Base-by-base conservation (phyloP, 148 eudicot genomes). In the Salicornia ramosissima region DNA sequence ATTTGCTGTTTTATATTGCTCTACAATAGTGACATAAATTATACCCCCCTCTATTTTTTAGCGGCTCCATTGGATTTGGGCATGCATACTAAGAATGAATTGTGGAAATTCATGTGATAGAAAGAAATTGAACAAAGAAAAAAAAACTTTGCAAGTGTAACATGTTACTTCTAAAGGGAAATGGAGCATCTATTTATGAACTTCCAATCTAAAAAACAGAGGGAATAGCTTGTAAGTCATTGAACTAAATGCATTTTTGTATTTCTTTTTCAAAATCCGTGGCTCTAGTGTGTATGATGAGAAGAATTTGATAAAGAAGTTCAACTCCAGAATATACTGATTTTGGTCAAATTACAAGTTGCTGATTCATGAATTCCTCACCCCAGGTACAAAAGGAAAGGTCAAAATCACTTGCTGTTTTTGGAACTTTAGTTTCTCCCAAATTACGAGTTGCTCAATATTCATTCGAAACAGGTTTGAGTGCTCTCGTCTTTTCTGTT, bases 381-480 rank as follows among this genome's bases (percentile, higher is more conserved):
- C 11, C 65, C 16, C 72, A 93, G 97, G 88, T 84, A 60, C 85
- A 84, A 47, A 89, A 78, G 74, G 89, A 88, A 71, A 82, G 97
- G 71, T 65, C 74, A 10, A 94, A 86, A 77, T 80, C 89, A 30
- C 86, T 94, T 56, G 91, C 98, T 42, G 82, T 87, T 82, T 94
- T 90, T 78, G 97, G 98, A 65, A 72, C 83, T 40, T 70, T 90
- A 75, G 88, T 86, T 61, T 89, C 96, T 64, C 98, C 98, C 30
- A 94, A 91, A 84, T 85, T 94, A 72, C 86, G 96, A 59, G 79
- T 80, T 76, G 72, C 97, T 65, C 98, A 90, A 74, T 80, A 80
- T 75, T 86, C 97, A 43, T 94, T 94, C 74, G 98, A 94, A 82
- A 85, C 86, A 67, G 95, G 98, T 93, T 81, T 58, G 55, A 53